Percentiles rank a stretch among this genome's conserved stretches.
These are phyloP conservation scores for Sporormia fimetaria DNA, from an alignment of 495 filamentous ascomycete genomes.

Conservation along the genomic window DNA sequence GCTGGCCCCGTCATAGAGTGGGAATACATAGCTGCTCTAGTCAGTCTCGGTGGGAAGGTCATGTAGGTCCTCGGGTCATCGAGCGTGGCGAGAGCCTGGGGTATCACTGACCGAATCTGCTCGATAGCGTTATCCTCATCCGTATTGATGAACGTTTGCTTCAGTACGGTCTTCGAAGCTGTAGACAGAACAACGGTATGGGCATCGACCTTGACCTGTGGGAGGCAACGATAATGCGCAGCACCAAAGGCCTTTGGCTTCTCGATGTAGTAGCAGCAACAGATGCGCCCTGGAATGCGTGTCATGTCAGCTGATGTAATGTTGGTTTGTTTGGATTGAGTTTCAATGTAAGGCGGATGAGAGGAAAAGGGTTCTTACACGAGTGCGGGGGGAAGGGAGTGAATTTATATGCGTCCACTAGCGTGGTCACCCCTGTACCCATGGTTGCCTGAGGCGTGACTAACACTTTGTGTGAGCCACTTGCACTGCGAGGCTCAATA, in stretches of 20 bases:
- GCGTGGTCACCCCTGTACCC: too few relatives aligned
- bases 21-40: conserved; percentile 46
- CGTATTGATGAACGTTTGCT: conserved; percentile 50
- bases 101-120: conserved; percentile 34
- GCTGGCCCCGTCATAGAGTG: conserved; percentile 55
- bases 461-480: too few relatives aligned
- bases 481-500: too few relatives aligned
- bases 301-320: too few relatives aligned
- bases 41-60: background rate
- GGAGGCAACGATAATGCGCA: conserved; percentile 44
- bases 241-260: background rate
- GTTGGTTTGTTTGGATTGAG: too few relatives aligned
- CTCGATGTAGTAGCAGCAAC: conserved; percentile 17
- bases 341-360: too few relatives aligned
- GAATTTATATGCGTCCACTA: too few relatives aligned
- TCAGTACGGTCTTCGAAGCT: conserved; percentile 47
- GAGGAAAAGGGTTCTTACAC: too few relatives aligned
- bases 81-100: background rate
- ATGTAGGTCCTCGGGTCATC: too few relatives aligned
- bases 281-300: too few relatives aligned
- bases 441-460: too few relatives aligned
- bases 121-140: conserved; percentile 34
- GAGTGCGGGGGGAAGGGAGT: too few relatives aligned
- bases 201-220: conserved; percentile 41
- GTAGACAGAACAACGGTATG: conserved; percentile 45